Conservation (phyloP, 2,329 filamentous ascomycete genomes). For the Penicillium sp. region DNA sequence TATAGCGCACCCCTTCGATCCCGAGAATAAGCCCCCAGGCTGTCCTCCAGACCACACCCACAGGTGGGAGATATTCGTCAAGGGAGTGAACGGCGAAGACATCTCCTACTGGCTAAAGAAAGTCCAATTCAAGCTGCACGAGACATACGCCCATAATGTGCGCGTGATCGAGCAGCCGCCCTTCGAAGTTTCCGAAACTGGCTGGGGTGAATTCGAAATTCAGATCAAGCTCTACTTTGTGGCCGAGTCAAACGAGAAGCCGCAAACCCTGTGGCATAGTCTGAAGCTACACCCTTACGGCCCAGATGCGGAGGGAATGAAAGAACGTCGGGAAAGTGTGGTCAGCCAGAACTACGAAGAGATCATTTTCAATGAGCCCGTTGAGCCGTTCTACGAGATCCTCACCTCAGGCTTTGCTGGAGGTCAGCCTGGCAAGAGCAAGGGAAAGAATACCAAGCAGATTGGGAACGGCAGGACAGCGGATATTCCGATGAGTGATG, state of each 20-base stretch:
- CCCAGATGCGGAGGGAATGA: conserved; percentile 69
- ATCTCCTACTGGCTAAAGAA: conserved; percentile 95
- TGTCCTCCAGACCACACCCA: conserved; percentile 91
- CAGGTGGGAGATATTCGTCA: conserved; percentile 93
- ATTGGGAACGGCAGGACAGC: conserved; percentile 60
- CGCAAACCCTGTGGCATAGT: conserved; percentile 92
- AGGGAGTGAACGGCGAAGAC: conserved; percentile 82
- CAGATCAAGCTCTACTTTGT: conserved; percentile 93
- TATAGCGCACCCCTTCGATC: conserved; percentile 75
- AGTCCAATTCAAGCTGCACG: conserved; percentile 97
- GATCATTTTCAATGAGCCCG: conserved; percentile 95
- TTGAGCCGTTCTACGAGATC: conserved; percentile 84
- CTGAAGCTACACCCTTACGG: conserved; percentile 89
- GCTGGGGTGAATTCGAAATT: conserved; percentile 98
- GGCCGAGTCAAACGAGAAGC: conserved; percentile 83
- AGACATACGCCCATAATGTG: conserved; percentile 89
- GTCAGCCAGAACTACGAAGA: conserved; percentile 85
- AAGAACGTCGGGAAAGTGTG: conserved; percentile 63
- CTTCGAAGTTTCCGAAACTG: conserved; percentile 86
- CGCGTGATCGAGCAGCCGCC: conserved; percentile 78
- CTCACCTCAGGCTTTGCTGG: conserved; percentile 66
- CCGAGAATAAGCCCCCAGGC: conserved; percentile 69
- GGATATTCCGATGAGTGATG: conserved; percentile 67
- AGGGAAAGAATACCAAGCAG: conserved; percentile 56
- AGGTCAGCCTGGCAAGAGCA: conserved; percentile 53